A percentile compares a stretch with the other conserved stretches of the same genome.
phyloP scores from a whole-genome alignment of 768 basidiomycete species.

The Tulasnella sp. region DNA sequence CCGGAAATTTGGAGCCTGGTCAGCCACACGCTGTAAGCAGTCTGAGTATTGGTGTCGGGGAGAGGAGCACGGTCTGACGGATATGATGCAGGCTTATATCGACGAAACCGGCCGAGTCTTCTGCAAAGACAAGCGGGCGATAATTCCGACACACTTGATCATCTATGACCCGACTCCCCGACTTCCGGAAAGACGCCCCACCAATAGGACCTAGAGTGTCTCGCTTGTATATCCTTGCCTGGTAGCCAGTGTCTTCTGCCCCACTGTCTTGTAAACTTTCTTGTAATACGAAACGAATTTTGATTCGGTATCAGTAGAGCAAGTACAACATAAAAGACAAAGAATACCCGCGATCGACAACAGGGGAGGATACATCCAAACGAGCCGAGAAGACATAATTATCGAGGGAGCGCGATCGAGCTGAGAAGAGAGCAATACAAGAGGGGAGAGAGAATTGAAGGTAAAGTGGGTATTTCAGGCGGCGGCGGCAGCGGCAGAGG shows the following conservation, averaged over 20 bases:
- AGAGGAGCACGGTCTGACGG: neutral
- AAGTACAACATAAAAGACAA: slow-evolving; percentile 8
- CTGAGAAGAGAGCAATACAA: neutral
- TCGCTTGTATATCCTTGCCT: neutral
- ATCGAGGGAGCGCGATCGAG: neutral
- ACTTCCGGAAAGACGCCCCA: neutral
- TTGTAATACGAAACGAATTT: neutral
- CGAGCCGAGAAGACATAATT: neutral
- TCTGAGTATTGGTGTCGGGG: no score
- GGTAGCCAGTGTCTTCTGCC: neutral
- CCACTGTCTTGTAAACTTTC: neutral
- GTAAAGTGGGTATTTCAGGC: neutral
- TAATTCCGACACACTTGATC: neutral
- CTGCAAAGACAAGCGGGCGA: slow-evolving; percentile 9
- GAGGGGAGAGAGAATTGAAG: neutral
- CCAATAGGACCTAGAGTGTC: neutral
- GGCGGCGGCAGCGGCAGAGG: neutral
- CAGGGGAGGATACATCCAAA: neutral
- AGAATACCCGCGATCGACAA: neutral
- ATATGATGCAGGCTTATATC: neutral
- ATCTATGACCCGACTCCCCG: neutral
- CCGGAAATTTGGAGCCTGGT: neutral
- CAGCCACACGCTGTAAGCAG: neutral
- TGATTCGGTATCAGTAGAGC: neutral
- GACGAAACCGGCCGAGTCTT: slow-evolving; percentile 10